Percentiles rank a stretch among this genome's conserved stretches.
Conservation (phyloP, 495 filamentous ascomycete species). For the Neurospora africana region DNA sequence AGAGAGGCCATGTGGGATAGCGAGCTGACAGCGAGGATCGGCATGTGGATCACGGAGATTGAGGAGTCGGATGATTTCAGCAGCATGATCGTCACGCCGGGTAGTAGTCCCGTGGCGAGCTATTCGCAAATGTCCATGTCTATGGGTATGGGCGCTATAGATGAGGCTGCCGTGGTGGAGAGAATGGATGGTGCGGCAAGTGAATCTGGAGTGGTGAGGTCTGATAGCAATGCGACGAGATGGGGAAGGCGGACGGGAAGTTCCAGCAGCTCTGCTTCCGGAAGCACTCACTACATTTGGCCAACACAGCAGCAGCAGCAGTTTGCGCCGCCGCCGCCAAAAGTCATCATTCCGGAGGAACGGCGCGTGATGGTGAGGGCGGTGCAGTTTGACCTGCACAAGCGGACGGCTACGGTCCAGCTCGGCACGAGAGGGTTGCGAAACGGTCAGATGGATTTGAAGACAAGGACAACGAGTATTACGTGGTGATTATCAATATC, state of each 20-base stretch:
- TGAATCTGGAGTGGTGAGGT: not conserved
- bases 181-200: not conserved
- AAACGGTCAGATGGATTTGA: constrained; percentile 33
- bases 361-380: constrained; percentile 44
- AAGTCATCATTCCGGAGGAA: constrained; percentile 30
- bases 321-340: not conserved
- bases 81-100: constrained; percentile 11
- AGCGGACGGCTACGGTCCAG: constrained; percentile 34
- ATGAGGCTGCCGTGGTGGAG: not conserved
- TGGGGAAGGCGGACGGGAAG: not conserved
- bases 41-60: constrained; percentile 42
- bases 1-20: constrained; percentile 59
- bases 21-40: constrained; percentile 41
- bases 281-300: not conserved
- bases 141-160: not conserved
- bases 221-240: not conserved
- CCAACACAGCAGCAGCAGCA: constrained; percentile 1
- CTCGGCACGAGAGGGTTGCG: constrained; percentile 41
- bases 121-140: constrained; percentile 17
- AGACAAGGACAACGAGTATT: constrained; percentile 33
- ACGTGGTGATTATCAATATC: constrained; percentile 24
- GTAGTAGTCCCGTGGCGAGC: constrained; percentile 19
- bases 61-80: constrained; percentile 41
- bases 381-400: constrained; percentile 42
- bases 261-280: constrained; percentile 6